These are phyloP conservation scores for Spergularia bocconei DNA, from an alignment of 148 eudicot species.

Conservation along the genomic window DNA sequence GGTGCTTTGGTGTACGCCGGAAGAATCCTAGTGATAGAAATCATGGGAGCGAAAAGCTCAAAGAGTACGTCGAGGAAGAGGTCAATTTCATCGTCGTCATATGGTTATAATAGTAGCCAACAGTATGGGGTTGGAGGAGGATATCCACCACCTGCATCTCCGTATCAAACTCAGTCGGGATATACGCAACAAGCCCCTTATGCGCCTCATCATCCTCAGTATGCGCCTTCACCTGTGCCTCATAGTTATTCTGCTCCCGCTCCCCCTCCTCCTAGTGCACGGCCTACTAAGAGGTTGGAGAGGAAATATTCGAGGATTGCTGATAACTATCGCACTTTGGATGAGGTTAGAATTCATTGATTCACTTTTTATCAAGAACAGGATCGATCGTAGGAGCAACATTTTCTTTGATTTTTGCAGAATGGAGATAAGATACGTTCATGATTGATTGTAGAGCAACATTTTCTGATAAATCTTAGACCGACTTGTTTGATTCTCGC, in stretches of 20 bases:
- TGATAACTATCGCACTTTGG: slow-evolving; percentile 79
- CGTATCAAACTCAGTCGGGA: slow-evolving; percentile 32
- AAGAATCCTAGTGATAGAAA: neutral
- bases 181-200: slow-evolving; percentile 38
- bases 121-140: slow-evolving; percentile 19
- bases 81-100: slow-evolving; percentile 30
- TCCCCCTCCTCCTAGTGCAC: slow-evolving; percentile 21
- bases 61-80: slow-evolving; percentile 31
- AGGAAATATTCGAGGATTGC: slow-evolving; percentile 85
- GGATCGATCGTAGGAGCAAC: neutral
- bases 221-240: slow-evolving; percentile 33
- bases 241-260: slow-evolving; percentile 7
- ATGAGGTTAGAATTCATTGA: slow-evolving; percentile 51
- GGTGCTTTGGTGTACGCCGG: slow-evolving; percentile 22
- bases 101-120: slow-evolving; percentile 23
- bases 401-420: neutral
- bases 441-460: too few species aligned
- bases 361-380: neutral
- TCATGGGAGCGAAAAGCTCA: slow-evolving; percentile 57
- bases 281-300: slow-evolving; percentile 58
- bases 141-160: slow-evolving; percentile 14
- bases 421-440: too few species aligned
- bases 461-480: too few species aligned
- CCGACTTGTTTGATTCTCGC: too few species aligned
- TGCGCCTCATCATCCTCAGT: slow-evolving; percentile 33